These are phyloP conservation scores for Bruguiera parviflora DNA, from an alignment of 345 rosid genomes.

Conservation along the genomic window DNA sequence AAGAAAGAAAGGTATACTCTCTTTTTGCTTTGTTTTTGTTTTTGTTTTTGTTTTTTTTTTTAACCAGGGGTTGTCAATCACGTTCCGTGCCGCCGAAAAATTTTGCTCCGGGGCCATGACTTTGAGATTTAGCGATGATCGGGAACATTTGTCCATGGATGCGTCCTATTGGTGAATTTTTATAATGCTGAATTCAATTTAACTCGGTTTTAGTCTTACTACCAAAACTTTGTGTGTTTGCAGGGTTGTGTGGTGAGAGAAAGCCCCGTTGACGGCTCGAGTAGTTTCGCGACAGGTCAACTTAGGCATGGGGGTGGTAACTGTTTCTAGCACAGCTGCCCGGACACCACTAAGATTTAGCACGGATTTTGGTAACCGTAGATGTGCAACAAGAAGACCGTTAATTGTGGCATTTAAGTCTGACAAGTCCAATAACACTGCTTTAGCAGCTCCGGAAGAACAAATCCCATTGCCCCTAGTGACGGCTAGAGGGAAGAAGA, in stretches of 20 bases:
- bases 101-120: no score
- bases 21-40: no score
- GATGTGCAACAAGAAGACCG: constrained; percentile 42
- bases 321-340: constrained; percentile 78
- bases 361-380: constrained; percentile 37
- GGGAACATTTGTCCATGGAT: no score
- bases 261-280: background rate
- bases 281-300: background rate
- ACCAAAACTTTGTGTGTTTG: constrained; percentile 1
- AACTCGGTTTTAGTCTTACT: no score
- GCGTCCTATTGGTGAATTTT: no score
- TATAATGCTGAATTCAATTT: no score
- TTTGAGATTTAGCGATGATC: no score
- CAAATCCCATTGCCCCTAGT: constrained; percentile 45
- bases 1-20: background rate
- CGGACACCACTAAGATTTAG: constrained; percentile 58
- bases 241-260: constrained; percentile 23
- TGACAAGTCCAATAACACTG: constrained; percentile 47
- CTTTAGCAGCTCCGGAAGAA: constrained; percentile 45
- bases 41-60: no score
- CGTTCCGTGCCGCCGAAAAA: no score
- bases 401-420: constrained; percentile 65
- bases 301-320: constrained; percentile 81
- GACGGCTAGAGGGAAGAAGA: constrained; percentile 40
- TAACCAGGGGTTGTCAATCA: no score